Evolutionary conservation across 1,284 basidiomycete species (phyloP), one percentile per base, ranked within the genome.

Genomic region (Naganishia sp.): DNA sequence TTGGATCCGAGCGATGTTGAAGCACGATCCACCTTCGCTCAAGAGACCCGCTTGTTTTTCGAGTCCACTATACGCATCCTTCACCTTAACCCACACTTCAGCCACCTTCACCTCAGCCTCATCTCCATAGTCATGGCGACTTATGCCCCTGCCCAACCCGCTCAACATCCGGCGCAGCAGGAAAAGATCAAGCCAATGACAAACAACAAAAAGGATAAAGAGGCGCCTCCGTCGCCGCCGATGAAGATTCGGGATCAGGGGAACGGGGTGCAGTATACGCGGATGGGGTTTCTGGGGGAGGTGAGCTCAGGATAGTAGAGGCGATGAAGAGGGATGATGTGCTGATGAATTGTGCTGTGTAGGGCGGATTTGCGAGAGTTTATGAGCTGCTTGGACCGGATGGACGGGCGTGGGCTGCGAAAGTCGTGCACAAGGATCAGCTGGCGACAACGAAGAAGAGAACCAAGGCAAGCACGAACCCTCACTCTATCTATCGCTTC

Each of bases 311-410:
- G 36, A 13, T 13, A 2, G 36, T 3, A 2, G 28, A 2, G 28
- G 28, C 28, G 28, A 28, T 28, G 28, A 28, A 3, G 2, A 5
- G 28, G 28, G 28, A 28, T 28, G 6, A 39, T 43, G 16, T n/a
- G 56, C 44, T 55, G 63, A 43, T 55, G 25, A 15, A 18, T 16
- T 36, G 61, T 56, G 28, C 64, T 57, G 21, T 68, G 6, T 69
- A 93, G 90, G 92, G 92, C 71, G 92, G 92, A 1, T 94, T 94
- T 75, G 92, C 92, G 6, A 85, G 92, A 57, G 92, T 94, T 6
- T 94, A 92, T 72, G 90, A 92, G 81, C 89, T 94, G 25, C 85
- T 88, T 75, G 89, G 94, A 74, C 73, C 79, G 9, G 81, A 81
- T 48, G 86, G 86, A 16, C 78, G 80, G 21, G 83, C 89, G 46